Percentiles rank a stretch among this genome's conserved stretches.
Conservation (phyloP, 768 basidiomycete genomes). For the Calocybe cyanea region DNA sequence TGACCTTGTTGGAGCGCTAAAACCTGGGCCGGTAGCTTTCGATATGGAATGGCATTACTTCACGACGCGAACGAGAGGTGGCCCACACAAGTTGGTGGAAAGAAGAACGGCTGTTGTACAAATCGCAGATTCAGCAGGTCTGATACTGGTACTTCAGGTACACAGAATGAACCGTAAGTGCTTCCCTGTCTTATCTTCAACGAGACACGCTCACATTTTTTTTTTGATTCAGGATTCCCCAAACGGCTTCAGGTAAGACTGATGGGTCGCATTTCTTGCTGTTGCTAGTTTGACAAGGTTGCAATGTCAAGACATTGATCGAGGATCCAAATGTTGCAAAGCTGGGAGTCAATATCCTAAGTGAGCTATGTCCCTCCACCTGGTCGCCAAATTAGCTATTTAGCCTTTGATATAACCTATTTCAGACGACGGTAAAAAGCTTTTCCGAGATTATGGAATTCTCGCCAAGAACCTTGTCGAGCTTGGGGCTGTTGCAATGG, state of each 20-base stretch:
- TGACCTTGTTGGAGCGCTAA: constrained; percentile 24
- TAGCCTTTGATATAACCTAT: not conserved
- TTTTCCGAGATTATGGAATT: constrained; percentile 36
- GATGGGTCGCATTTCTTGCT: not conserved
- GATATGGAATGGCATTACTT: constrained; percentile 32
- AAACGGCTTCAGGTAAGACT: constrained; percentile 21
- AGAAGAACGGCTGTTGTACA: constrained; percentile 28
- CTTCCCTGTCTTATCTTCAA: not conserved
- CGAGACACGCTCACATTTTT: not conserved
- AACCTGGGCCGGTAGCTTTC: constrained; percentile 27
- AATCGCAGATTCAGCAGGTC: constrained; percentile 24
- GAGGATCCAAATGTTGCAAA: constrained; percentile 27
- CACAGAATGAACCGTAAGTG: constrained; percentile 26
- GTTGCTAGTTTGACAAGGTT: not conserved
- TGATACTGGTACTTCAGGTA: constrained; percentile 31
- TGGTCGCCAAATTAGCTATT: not conserved
- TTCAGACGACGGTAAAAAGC: constrained; percentile 34
- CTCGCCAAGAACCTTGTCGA: constrained; percentile 30
- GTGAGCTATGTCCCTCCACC: constrained; percentile 14
- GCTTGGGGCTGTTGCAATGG: constrained; percentile 27
- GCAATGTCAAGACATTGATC: constrained; percentile 22
- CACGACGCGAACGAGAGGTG: constrained; percentile 5
- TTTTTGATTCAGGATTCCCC: constrained; percentile 25
- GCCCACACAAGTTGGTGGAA: constrained; percentile 8
- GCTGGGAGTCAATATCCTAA: constrained; percentile 30